Evolutionary conservation across 768 basidiomycete species (phyloP).

Genomic region (Podaxis sp.): DNA sequence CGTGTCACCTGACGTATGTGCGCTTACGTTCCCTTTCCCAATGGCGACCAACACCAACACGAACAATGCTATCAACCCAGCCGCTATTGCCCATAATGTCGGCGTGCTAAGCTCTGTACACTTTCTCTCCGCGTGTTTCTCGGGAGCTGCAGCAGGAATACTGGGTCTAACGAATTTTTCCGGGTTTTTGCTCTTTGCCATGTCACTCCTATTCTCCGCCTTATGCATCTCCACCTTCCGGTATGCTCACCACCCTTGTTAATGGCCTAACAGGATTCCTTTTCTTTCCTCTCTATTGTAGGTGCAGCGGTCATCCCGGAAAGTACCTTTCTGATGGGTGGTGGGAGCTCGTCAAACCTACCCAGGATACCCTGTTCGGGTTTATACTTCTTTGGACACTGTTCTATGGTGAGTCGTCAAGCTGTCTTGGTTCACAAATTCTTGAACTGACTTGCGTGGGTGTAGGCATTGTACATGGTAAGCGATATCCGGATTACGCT

Average conservation of each 20-base stretch:
- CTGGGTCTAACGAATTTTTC: conserved; percentile 84
- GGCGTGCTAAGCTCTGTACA: conserved; percentile 65
- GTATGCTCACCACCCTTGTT: not conserved
- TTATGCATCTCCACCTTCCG: conserved; percentile 54
- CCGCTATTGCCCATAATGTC: conserved; percentile 61
- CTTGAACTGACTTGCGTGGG: not conserved
- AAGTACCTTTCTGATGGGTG: conserved; percentile 65
- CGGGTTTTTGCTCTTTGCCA: conserved; percentile 78
- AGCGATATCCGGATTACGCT: conserved; percentile 16
- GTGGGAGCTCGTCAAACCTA: conserved; percentile 73
- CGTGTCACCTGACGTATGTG: not conserved
- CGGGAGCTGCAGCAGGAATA: conserved; percentile 85
- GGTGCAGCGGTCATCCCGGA: conserved; percentile 63
- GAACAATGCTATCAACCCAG: conserved; percentile 47
- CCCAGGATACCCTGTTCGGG: conserved; percentile 88
- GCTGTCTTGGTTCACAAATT: conserved; percentile 8
- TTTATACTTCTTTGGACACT: conserved; percentile 94
- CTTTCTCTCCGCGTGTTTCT: conserved; percentile 80
- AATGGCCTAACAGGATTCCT: not conserved
- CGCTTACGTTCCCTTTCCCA: not conserved
- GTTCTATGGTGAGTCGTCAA: conserved; percentile 70
- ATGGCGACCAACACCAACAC: conserved; percentile 14
- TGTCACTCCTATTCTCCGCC: conserved; percentile 66
- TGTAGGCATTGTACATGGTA: conserved; percentile 50
- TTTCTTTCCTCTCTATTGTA: conserved; percentile 23